Evolutionary conservation across 1,284 basidiomycete species (phyloP), one percentile per base, ranked within the genome.

Genomic region (Mycosarcoma mackinlayi): DNA sequence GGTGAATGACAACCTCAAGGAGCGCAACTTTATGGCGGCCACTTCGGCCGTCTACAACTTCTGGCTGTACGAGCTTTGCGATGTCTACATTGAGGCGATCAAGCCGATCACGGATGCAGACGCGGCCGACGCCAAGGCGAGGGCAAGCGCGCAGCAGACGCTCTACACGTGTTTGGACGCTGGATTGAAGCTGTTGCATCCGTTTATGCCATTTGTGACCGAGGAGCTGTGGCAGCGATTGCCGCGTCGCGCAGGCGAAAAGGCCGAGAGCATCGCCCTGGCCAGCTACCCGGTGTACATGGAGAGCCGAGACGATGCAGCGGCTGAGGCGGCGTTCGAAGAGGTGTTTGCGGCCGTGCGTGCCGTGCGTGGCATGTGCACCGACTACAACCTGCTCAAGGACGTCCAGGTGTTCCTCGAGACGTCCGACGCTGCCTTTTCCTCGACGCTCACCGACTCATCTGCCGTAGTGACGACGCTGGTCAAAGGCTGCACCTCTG

Each of bases 181-280:
- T 57, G 96, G 95, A 11, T 86, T 98, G 49, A 88, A 90, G 45
- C 86, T 99, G 9, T 86, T 98, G 13, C 96, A 98, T 84, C 95
- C 96, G 1, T 95, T 98, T 86, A 98, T 98, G 96, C 96, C 96
- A 1, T 98, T 91, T 83, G 93, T 99, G 39, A 98, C 95, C 1
- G 96, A 99, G 84, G 96, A 98, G 84, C 85, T 99, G 18, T 98
- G 96, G 96, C 96, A 99, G 83, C 89, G 94, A 39, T 86, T 98
- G 10, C 94, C 94, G 0, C 86, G 93, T 13, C 86, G 94, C 55
- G 88, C 90, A 0, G 63, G 48, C 4, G 94, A 98, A 83, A 79
- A 86, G 9, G 91, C 90, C 9, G 88, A 89, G 19, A 93, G 92
- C 0, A 94, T 99, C 84, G 94, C 95, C 90, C 84, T 98, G 27